Evolutionary conservation across 768 basidiomycete genomes (phyloP).

Genomic region (Naganishia kalamii): DNA sequence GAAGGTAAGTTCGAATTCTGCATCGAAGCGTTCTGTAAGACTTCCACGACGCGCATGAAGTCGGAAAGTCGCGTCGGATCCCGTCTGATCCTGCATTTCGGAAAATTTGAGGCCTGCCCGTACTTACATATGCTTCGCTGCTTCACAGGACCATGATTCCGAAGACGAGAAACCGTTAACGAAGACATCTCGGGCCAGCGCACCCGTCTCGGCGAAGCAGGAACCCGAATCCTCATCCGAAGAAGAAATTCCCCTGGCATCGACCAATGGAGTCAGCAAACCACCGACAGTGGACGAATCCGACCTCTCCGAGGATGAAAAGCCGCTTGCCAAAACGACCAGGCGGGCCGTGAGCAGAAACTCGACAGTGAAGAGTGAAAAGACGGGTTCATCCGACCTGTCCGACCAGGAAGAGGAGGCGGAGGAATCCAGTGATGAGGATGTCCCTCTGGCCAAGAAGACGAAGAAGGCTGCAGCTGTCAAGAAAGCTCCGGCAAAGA

Average conservation of each 20-base stretch:
- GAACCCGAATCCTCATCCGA: constrained; percentile 15
- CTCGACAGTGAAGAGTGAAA: not conserved
- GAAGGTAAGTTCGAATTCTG: not conserved
- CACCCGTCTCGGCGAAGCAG: not conserved
- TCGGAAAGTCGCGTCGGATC: not conserved
- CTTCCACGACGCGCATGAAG: not conserved
- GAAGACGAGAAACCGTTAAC: constrained; percentile 20
- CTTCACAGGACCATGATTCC: not conserved
- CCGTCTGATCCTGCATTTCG: not conserved
- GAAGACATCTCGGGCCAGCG: not conserved
- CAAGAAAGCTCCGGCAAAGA: constrained; percentile 5
- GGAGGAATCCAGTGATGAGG: constrained; percentile 7
- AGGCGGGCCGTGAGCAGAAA: constrained; percentile 6
- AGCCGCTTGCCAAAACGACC: constrained; percentile 4
- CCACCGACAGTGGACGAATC: not conserved
- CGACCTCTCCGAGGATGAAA: constrained; percentile 14
- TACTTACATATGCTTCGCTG: not conserved
- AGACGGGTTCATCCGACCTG: constrained; percentile 2
- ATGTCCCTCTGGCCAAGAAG: constrained; percentile 21
- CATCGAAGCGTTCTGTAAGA: not conserved
- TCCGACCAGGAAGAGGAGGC: not conserved
- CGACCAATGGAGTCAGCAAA: not conserved
- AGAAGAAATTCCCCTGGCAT: constrained; percentile 19
- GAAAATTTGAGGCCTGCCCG: not conserved
- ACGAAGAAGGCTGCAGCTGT: not conserved